Evolutionary conservation across 164 flowering plant genomes (phyloP), one percentile per base, ranked within the genome.

Genomic region (Magnolia sinica): DNA sequence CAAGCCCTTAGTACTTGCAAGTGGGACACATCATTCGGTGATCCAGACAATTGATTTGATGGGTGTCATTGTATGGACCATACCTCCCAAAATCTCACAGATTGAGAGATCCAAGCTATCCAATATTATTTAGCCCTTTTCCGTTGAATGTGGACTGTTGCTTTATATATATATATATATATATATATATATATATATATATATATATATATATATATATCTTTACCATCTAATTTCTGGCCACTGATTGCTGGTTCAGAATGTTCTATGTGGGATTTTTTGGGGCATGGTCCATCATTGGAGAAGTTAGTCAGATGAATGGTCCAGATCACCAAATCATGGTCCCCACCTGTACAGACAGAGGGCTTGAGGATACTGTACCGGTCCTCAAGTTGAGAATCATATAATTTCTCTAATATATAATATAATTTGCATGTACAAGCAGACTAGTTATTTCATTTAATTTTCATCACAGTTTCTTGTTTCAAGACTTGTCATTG

Each of bases 401-500:
- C 14, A 16, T 55, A 16, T 16, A 55, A 16, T 55, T 11, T 11
- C 13, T 11, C 61, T 55, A 49, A 50, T 70, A 45, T 50, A 18
- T 49, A 70, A 13, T 29, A 14, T 66, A 66, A 66, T 22, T 24
- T 0, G 13, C 10, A 16, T 18, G 65, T 18, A 63, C 65, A 61
- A 16, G 27, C 58, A 69, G 52, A 68, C 18, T 50, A 37, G 4
- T 73, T 73, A 16, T 67, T 71, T 66, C 71, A 18, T 29, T 64
- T 45, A 71, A 55, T 80, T 58, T 76, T 31, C 64, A 49, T 77
- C n/a, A 49, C 19, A 8, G 50, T 64, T 65, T n/a, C 29, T 58
- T 68, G 31, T 50, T 61, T 68, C 64, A 65, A 20, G 11, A 49
- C 61, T 73, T 78, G 10, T 10, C 55, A 70, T 50, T n/a, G 73